These are phyloP conservation scores for Elaeis oleifera DNA, from an alignment of 202 grass and related monocot genomes.

Conservation along the genomic window DNA sequence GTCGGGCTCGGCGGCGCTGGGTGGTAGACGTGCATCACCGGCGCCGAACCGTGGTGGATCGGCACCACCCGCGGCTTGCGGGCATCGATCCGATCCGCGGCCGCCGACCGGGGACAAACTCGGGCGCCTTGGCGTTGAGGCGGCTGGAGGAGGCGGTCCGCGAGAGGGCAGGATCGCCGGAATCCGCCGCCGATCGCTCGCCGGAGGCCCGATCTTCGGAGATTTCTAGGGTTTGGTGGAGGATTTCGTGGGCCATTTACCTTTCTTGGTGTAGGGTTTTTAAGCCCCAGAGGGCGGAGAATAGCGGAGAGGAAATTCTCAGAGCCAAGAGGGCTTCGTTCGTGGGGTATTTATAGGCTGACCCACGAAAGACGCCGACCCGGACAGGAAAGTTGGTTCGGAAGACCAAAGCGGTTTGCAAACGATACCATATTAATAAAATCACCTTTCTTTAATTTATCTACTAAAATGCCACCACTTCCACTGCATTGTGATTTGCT, in stretches of 20 bases:
- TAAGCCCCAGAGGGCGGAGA: no score
- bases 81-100: neutral
- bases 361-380: no score
- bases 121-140: constrained; percentile 52
- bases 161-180: neutral
- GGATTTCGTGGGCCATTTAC: neutral
- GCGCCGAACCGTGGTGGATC: constrained; percentile 27
- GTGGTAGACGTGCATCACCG: constrained; percentile 1
- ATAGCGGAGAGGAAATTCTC: no score
- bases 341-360: no score
- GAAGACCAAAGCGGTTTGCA: no score
- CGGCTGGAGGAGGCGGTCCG: constrained; percentile 14
- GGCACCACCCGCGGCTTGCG: constrained; percentile 13
- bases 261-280: no score
- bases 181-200: neutral
- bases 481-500: no score
- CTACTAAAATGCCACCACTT: no score
- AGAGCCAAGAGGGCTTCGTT: no score
- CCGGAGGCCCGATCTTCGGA: neutral
- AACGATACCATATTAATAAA: no score
- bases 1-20: neutral
- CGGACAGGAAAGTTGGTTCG: no score
- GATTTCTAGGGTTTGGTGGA: neutral
- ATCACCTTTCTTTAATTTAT: no score
- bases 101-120: constrained; percentile 51